These are phyloP conservation scores for Mycena vulgaris DNA, from an alignment of 768 basidiomycete species.

Conservation along the genomic window DNA sequence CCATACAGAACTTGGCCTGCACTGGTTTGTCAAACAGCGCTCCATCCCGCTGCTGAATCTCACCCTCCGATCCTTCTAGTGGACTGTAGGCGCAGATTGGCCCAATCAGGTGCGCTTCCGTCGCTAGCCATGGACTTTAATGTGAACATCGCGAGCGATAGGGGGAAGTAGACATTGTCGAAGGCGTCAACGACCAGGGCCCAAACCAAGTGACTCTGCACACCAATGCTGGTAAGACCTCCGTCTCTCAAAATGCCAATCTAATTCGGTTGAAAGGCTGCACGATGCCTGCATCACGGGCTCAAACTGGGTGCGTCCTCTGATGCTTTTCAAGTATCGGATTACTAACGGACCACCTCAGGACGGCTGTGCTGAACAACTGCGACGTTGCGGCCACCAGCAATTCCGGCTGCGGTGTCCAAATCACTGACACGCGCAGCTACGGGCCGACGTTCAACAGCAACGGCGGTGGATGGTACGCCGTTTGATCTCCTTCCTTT, in stretches of 20 bases:
- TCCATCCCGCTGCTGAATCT: not conserved
- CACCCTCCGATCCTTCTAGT: constrained; percentile 44
- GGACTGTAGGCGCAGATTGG: constrained; percentile 70
- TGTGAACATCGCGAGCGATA: constrained; percentile 36
- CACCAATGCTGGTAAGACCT: constrained; percentile 60
- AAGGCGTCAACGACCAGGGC: constrained; percentile 71
- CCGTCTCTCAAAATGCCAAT: not conserved
- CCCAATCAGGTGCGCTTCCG: constrained; percentile 54
- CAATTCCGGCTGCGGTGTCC: constrained; percentile 74
- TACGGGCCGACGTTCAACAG: constrained; percentile 73
- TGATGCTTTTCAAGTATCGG: not conserved
- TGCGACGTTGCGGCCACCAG: constrained; percentile 64
- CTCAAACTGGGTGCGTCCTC: constrained; percentile 62
- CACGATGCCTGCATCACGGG: constrained; percentile 64
- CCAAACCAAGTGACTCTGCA: constrained; percentile 72
- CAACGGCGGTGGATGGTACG: constrained; percentile 74
- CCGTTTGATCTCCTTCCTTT: not conserved
- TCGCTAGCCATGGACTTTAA: not conserved
- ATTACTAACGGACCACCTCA: too few species aligned
- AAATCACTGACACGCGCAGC: constrained; percentile 56
- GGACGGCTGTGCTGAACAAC: constrained; percentile 57
- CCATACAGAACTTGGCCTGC: constrained; percentile 67
- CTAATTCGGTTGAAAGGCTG: constrained; percentile 54
- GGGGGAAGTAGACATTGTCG: constrained; percentile 70
- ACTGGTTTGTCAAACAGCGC: constrained; percentile 39